Evolutionary conservation across 1,139 yeast species (phyloP), one percentile per base, ranked within the genome.

Genomic region (Pneumocystis wakefieldiae): DNA sequence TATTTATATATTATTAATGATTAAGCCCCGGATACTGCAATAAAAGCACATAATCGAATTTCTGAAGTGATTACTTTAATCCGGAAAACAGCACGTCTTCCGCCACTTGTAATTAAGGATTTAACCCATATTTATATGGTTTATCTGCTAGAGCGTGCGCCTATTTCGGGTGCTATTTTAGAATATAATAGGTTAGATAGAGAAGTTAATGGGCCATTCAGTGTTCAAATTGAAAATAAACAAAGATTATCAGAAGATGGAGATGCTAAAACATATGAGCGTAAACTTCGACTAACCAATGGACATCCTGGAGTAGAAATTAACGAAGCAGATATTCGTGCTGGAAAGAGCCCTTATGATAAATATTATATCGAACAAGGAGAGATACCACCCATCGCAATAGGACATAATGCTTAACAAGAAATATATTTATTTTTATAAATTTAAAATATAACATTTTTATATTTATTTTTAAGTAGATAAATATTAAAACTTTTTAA

Each of bases 301-400:
- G 75, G 75, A 3, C 75, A 73, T 60, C 74, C 74, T 1, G 75
- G 75, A 6, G 71, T 73, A n/a, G 69, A 67, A 58, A 66, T 72
- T 35, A 72, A 71, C 41, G 65, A 65, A 60, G 65, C 55, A 10
- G 59, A 48, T 19, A 37, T 62, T 19, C 57, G 48, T 37, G 42
- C 39, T 19, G 64, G 64, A 15, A 62, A 55, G 19, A 62, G 42
- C 15, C 61, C 60, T 6, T 62, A 62, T 62, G 66, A 62, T 38
- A 60, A 37, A 17, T 62, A 62, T 41, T 62, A 48, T 55, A 57
- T 57, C 28, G 15, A 29, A 41, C 66, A 62, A 37, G 64, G 64
- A 32, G 62, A 61, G 24, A 61, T 39, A 37, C 64, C 62, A 14
- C 59, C 59, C 14, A 48, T 48, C 19, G 12, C 55, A 2, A 28